A percentile compares a stretch with the other conserved stretches of the same genome.
Evolutionary conservation across 805 yeast genomes (phyloP).

Genomic region (baker's yeast (Saccharomyces cerevisiae)): DNA sequence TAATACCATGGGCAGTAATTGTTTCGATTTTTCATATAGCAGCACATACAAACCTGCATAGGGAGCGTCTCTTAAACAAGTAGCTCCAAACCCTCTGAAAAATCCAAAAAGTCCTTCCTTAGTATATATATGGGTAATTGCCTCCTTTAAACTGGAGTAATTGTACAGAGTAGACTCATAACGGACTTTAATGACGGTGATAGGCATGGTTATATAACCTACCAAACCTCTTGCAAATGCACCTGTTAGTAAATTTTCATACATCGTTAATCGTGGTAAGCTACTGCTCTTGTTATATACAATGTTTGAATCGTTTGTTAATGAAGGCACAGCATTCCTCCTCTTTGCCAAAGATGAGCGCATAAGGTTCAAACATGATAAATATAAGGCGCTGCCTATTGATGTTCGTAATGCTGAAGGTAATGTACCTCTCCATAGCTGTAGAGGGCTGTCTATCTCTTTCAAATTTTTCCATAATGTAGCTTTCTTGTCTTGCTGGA

Average conservation of each 20-base stretch:
- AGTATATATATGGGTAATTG: constrained; percentile 46
- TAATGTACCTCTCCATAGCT: constrained; percentile 87
- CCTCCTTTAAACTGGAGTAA: constrained; percentile 56
- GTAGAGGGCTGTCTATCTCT: constrained; percentile 34
- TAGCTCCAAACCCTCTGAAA: constrained; percentile 81
- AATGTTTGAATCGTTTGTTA: not conserved
- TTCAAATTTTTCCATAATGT: constrained; percentile 29
- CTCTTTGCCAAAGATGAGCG: constrained; percentile 38
- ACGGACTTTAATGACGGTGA: constrained; percentile 82
- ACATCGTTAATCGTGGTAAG: constrained; percentile 64
- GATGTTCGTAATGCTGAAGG: constrained; percentile 89
- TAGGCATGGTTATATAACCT: constrained; percentile 88
- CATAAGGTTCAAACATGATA: constrained; percentile 59
- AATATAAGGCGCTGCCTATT: constrained; percentile 79
- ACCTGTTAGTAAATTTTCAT: constrained; percentile 69
- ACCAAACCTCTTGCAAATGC: constrained; percentile 70
- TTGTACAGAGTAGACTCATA: constrained; percentile 74
- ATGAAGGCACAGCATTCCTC: not conserved
- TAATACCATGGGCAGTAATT: constrained; percentile 38
- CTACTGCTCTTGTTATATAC: constrained; percentile 28
- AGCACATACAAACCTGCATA: constrained; percentile 89
- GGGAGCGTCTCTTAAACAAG: constrained; percentile 87
- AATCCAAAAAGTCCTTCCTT: constrained; percentile 58
- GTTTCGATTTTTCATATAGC: constrained; percentile 71
- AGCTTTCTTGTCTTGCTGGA: constrained; percentile 49